Percentiles rank a stretch among this genome's conserved stretches.
Conservation (phyloP, 2,329 filamentous ascomycete genomes). For the Colletotrichum aenigma region DNA sequence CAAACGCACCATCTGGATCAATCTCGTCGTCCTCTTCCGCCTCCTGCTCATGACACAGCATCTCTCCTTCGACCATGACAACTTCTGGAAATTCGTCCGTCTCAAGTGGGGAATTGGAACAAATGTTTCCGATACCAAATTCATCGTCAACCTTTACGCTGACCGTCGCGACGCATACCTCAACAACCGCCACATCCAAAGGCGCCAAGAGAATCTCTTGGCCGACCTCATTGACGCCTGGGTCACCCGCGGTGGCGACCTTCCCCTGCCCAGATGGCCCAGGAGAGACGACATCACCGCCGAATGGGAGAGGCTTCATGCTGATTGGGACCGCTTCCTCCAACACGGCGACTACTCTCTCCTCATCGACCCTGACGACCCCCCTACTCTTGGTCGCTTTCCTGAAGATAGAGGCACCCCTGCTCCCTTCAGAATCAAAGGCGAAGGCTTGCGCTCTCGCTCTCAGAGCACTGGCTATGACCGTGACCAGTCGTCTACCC, state of each 20-base stretch:
- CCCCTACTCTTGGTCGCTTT: background rate
- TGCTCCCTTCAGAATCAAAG: background rate
- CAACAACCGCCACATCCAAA: background rate
- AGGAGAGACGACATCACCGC: background rate
- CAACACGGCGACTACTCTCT: background rate
- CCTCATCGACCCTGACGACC: background rate
- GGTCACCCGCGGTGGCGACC: background rate
- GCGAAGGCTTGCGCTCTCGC: background rate
- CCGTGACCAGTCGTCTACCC: background rate
- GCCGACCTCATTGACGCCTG: slow-evolving; percentile 12
- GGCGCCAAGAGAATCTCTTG: background rate
- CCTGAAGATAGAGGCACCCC: background rate
- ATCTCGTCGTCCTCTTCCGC: slow-evolving; percentile 12
- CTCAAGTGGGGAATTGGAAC: background rate
- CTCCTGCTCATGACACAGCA: background rate
- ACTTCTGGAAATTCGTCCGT: background rate
- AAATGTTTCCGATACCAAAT: background rate
- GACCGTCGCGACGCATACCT: background rate
- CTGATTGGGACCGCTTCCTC: background rate
- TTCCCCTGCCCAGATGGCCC: background rate
- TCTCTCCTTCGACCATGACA: background rate
- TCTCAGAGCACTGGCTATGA: background rate
- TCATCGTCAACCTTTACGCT: background rate
- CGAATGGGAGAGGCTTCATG: background rate
- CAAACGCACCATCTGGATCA: background rate